Percentiles rank a stretch among this genome's conserved stretches.
phyloP scores from a whole-genome alignment of 2,329 filamentous ascomycete genomes.

The Akanthomyces dipterigenus region DNA sequence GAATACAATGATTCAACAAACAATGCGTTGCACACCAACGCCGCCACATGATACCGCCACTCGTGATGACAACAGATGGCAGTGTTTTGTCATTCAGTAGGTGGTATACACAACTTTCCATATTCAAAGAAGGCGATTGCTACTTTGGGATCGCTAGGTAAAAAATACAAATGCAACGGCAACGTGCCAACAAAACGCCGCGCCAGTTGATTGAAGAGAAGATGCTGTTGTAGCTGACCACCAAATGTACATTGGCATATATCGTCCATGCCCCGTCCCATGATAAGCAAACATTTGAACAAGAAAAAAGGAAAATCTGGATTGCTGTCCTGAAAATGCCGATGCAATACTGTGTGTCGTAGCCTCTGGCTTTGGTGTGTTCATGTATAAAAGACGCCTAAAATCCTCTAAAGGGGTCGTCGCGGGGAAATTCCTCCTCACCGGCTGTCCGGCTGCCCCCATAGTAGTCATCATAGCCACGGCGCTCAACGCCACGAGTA shows the following conservation, averaged over 20 bases:
- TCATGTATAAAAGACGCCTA: slow-evolving; percentile 23
- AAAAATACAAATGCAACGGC: background rate
- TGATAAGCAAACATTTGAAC: background rate
- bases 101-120: background rate
- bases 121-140: background rate
- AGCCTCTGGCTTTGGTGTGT: background rate
- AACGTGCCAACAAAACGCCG: background rate
- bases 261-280: slow-evolving; percentile 6
- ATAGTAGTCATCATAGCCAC: slow-evolving; percentile 42
- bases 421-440: slow-evolving; percentile 51
- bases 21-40: background rate
- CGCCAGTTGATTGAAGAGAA: slow-evolving; percentile 1
- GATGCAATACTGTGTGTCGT: background rate
- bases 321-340: slow-evolving; percentile 12
- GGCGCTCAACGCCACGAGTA: slow-evolving; percentile 34
- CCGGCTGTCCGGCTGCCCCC: slow-evolving; percentile 38
- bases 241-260: slow-evolving; percentile 12
- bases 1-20: too few species aligned
- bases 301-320: slow-evolving; percentile 11
- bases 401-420: slow-evolving; percentile 58
- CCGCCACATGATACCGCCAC: background rate
- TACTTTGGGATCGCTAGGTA: background rate
- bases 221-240: slow-evolving; percentile 5
- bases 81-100: too few species aligned
- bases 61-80: background rate